A percentile compares a stretch with the other conserved stretches of the same genome.
Conservation (phyloP, 345 rosid species). For the Pseudoturritis turrita region DNA sequence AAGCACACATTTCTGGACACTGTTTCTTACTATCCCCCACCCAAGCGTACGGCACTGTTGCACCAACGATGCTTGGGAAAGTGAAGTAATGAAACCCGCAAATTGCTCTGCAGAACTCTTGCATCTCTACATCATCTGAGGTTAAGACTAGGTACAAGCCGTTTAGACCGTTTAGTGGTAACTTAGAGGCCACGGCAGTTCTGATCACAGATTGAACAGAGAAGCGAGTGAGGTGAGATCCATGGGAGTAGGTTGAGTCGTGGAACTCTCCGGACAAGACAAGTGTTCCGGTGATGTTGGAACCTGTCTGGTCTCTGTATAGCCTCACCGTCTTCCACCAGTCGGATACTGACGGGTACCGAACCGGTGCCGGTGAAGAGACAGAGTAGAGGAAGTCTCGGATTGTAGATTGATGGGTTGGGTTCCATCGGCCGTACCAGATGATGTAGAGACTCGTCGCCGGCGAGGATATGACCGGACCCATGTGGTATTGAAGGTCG, state of each 20-base stretch:
- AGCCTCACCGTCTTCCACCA: constrained; percentile 92
- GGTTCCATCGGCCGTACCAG: constrained; percentile 89
- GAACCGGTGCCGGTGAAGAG: constrained; percentile 42
- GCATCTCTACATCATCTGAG: constrained; percentile 77
- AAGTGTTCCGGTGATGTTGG: constrained; percentile 51
- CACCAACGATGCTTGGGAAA: constrained; percentile 87
- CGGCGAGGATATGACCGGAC: constrained; percentile 79
- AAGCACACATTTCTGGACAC: constrained; percentile 87
- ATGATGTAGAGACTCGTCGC: constrained; percentile 65
- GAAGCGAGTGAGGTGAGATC: constrained; percentile 71
- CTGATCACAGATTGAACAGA: constrained; percentile 79
- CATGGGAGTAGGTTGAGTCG: constrained; percentile 89
- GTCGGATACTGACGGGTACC: constrained; percentile 67
- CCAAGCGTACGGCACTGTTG: constrained; percentile 92
- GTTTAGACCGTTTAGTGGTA: constrained; percentile 59
- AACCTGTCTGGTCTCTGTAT: constrained; percentile 81
- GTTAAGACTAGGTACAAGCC: constrained; percentile 79
- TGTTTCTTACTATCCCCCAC: constrained; percentile 73
- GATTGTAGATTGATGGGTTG: constrained; percentile 68
- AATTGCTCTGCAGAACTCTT: constrained; percentile 87
- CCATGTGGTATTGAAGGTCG: constrained; percentile 81
- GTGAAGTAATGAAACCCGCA: constrained; percentile 98
- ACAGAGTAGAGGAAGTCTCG: constrained; percentile 77
- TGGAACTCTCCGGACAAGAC: constrained; percentile 68
- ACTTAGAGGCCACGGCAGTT: constrained; percentile 59